Evolutionary conservation across 2,329 filamentous ascomycete genomes (phyloP), one percentile per base, ranked within the genome.

Genomic region (Colletotrichum sp.): DNA sequence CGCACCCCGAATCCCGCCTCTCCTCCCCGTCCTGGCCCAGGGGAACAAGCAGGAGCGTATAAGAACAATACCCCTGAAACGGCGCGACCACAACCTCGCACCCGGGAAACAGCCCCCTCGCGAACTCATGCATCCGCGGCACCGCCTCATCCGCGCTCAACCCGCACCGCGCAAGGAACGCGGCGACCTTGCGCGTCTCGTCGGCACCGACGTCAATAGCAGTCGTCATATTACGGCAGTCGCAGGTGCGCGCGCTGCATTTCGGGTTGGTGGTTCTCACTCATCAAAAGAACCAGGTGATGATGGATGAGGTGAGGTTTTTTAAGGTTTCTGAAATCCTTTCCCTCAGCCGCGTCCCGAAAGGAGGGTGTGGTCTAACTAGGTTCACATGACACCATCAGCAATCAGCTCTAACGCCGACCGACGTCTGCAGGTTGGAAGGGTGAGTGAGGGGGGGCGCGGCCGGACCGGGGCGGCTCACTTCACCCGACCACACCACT

Each of bases 61-160:
- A 87, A 3, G 89, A 90, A 77, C 89, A 91, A 77, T 88, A 89
- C 21, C 89, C 89, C 77, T 90, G 89, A 7, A 83, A 83, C 8
- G 83, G 78, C 9, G 83, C 82, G 4, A 85, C 82, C 5, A 78
- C 77, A 30, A 87, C 79, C 5, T 78, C 68, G n/a, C 75, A 67
- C 7, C 75, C 77, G 1, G 84, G 82, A 65, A 86, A 88, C 1
- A 77, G 78, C 15, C 80, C 69, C 49, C 71, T 76, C 15, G 84
- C 82, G 64, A 87, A 85, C 5, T 78, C 77, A 69, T 87, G 67
- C 65, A 39, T 52, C 44, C 65, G 32, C 64, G 39, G 15, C 60
- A 32, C 36, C 1, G 77, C 79, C 18, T 80, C 69, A 52, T 72
- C 76, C 16, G 84, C 82, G 1, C 24, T 15, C 16, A 74, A 6